Conservation (phyloP, 2,329 filamentous ascomycete species). For the Cytospora piceae region DNA sequence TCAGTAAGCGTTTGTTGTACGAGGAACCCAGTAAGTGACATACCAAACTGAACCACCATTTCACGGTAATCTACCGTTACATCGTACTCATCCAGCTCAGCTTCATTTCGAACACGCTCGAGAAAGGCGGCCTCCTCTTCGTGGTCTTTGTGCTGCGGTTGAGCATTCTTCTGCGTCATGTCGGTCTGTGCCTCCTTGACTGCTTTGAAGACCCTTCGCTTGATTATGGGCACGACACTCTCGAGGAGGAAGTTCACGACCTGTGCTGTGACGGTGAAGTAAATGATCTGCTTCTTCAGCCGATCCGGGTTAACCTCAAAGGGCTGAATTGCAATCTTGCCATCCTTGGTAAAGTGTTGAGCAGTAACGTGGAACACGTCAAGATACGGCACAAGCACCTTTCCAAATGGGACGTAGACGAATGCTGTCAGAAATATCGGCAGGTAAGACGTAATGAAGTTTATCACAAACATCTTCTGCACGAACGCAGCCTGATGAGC, state of each 20-base stretch:
- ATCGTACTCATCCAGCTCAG: slow-evolving; percentile 81
- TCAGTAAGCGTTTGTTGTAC: slow-evolving; percentile 21
- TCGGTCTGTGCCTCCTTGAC: slow-evolving; percentile 74
- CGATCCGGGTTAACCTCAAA: slow-evolving; percentile 85
- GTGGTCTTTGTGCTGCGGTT: slow-evolving; percentile 60
- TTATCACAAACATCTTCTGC: slow-evolving; percentile 91
- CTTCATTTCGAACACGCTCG: slow-evolving; percentile 78
- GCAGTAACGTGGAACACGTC: slow-evolving; percentile 79
- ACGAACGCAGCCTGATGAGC: slow-evolving; percentile 83
- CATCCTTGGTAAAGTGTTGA: slow-evolving; percentile 73
- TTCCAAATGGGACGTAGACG: slow-evolving; percentile 90
- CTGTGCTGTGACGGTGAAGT: slow-evolving; percentile 93
- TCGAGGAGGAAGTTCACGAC: slow-evolving; percentile 87
- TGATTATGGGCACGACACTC: slow-evolving; percentile 81
- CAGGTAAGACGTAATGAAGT: slow-evolving; percentile 95
- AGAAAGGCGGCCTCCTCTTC: slow-evolving; percentile 83
- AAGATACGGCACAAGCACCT: slow-evolving; percentile 80
- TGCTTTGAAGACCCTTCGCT: slow-evolving; percentile 76
- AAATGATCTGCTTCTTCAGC: slow-evolving; percentile 89
- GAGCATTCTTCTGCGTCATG: slow-evolving; percentile 57
- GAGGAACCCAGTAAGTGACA: slow-evolving; percentile 32
- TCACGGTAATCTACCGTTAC: slow-evolving; percentile 90
- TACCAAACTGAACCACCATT: slow-evolving; percentile 82
- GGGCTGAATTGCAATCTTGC: slow-evolving; percentile 65
- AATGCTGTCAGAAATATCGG: slow-evolving; percentile 92